These are phyloP conservation scores for Dactylis glomerata DNA, from an alignment of 176 grass and related monocot species.

Conservation along the genomic window DNA sequence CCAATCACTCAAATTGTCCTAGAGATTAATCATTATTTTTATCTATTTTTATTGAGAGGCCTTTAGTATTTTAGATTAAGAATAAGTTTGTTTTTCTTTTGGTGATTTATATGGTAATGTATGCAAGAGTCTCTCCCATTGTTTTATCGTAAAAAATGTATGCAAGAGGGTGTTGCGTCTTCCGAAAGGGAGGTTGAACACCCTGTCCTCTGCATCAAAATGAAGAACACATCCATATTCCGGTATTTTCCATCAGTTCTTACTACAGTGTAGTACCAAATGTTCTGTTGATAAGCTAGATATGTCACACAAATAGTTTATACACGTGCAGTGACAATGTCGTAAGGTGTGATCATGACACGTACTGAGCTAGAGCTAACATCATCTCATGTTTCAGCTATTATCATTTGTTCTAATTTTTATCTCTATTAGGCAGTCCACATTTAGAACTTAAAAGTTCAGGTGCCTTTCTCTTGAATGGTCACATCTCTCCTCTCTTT, in stretches of 20 bases:
- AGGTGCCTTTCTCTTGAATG: not conserved
- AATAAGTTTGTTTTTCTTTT: not conserved
- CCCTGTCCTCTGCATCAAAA: no score
- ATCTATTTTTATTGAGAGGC: not conserved
- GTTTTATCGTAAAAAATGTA: no score
- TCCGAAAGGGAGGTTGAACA: no score
- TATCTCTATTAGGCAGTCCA: not conserved
- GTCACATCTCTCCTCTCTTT: not conserved
- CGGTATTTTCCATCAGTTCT: not conserved
- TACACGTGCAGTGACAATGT: no score
- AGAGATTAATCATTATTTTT: no score
- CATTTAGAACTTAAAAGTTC: not conserved
- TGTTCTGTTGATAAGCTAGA: no score
- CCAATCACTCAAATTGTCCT: no score
- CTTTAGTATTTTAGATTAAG: not conserved
- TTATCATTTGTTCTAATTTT: not conserved
- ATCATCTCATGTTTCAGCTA: no score
- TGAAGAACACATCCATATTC: not conserved
- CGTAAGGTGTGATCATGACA: no score
- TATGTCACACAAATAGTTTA: no score
- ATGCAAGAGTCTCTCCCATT: not conserved
- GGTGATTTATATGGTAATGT: not conserved
- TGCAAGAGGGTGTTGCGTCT: no score
- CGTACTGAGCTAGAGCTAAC: no score
- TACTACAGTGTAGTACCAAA: not conserved